Conservation (phyloP, 1,284 basidiomycete genomes). For the Rhizoctonia solani region DNA sequence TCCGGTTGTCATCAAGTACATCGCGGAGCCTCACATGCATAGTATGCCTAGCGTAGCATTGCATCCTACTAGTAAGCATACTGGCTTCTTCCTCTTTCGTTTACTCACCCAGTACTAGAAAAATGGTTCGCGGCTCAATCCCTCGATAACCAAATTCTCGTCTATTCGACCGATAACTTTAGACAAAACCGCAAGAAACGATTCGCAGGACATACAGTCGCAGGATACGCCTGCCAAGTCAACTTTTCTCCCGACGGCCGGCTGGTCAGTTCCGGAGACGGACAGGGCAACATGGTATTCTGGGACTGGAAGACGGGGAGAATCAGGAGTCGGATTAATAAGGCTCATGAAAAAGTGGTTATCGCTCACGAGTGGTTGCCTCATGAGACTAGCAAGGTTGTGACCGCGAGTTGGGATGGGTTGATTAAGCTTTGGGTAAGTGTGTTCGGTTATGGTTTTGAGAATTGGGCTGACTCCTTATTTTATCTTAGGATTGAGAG, state of each 20-base stretch:
- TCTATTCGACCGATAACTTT: slow-evolving; percentile 97
- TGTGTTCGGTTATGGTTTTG: background rate
- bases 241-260: slow-evolving; percentile 98
- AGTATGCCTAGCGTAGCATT: slow-evolving; percentile 97
- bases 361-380: slow-evolving; percentile 98
- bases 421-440: slow-evolving; percentile 91
- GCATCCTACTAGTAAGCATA: slow-evolving; percentile 82
- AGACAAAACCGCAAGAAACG: slow-evolving; percentile 97
- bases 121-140: slow-evolving; percentile 98
- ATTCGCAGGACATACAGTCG: slow-evolving; percentile 94
- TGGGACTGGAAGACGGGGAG: slow-evolving; percentile 99
- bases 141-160: slow-evolving; percentile 95
- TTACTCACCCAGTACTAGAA: slow-evolving; percentile 52
- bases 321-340: slow-evolving; percentile 86
- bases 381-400: slow-evolving; percentile 95
- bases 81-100: slow-evolving; percentile 9
- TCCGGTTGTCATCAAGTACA: slow-evolving; percentile 99
- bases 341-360: slow-evolving; percentile 93
- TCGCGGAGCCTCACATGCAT: slow-evolving; percentile 99
- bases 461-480: background rate
- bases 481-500: background rate
- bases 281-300: slow-evolving; percentile 92
- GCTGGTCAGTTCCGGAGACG: slow-evolving; percentile 96
- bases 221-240: slow-evolving; percentile 95
- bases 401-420: slow-evolving; percentile 97